Percentiles rank a stretch among this genome's conserved stretches.
These are phyloP conservation scores for Schoenoplectus tabernaemontani DNA, from an alignment of 202 grass and related monocot genomes.

Conservation along the genomic window DNA sequence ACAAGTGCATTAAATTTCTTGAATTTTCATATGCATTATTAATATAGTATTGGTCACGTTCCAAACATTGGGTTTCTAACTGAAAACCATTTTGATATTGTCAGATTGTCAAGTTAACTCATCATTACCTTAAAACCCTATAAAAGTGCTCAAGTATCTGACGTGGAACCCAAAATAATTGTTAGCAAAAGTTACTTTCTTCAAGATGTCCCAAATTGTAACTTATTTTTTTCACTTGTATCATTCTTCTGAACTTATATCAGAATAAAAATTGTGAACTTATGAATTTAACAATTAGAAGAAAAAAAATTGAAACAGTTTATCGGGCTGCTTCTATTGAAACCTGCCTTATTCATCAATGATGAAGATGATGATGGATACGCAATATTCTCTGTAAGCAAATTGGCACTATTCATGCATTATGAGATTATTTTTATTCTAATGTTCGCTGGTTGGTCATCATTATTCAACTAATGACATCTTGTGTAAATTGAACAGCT, in stretches of 20 bases:
- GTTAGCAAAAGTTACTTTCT: no score
- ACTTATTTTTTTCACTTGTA: constrained; percentile 15
- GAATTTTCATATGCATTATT: neutral
- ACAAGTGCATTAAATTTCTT: neutral
- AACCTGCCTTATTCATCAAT: constrained; percentile 74
- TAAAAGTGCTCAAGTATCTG: no score
- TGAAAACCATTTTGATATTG: no score
- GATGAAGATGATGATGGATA: constrained; percentile 87
- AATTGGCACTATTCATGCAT: constrained; percentile 13
- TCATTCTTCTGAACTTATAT: neutral
- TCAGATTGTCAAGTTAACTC: no score
- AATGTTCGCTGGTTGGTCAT: constrained; percentile 8
- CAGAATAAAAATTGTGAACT: neutral
- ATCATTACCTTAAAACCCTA: no score
- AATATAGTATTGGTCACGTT: no score
- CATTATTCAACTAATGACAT: constrained; percentile 10
- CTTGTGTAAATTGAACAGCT: constrained; percentile 37
- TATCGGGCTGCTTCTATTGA: constrained; percentile 82
- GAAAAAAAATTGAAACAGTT: constrained; percentile 46
- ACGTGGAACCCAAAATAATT: no score
- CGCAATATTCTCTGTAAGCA: constrained; percentile 74
- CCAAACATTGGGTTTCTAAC: neutral
- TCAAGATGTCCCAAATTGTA: neutral
- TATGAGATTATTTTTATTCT: neutral
- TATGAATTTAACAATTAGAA: neutral